Conservation (phyloP, 352 stramenopile species). For the Aphanomyces cochlioides region DNA sequence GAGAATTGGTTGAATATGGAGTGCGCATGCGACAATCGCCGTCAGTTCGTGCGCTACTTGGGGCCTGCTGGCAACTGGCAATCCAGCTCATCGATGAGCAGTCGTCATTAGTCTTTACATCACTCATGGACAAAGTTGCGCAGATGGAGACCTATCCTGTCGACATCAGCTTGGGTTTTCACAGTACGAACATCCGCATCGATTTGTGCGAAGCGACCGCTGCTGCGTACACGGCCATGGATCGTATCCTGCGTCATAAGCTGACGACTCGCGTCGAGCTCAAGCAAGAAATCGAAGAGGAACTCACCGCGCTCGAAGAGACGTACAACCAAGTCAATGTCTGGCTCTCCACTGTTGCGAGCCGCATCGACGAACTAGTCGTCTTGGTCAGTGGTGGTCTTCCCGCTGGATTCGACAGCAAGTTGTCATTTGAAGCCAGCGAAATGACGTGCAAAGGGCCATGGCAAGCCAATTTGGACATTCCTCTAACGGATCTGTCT, state of each 20-base stretch:
- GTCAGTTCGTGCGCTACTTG: slow-evolving; percentile 43
- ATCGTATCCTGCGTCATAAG: slow-evolving; percentile 61
- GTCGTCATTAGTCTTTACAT: neutral
- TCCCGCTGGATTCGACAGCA: slow-evolving; percentile 48
- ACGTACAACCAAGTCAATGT: slow-evolving; percentile 55
- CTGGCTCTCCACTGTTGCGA: slow-evolving; percentile 50
- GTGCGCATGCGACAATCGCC: slow-evolving; percentile 50
- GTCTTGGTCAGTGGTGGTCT: slow-evolving; percentile 57
- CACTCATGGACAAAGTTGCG: slow-evolving; percentile 38
- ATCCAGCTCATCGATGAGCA: slow-evolving; percentile 40
- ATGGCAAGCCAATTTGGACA: slow-evolving; percentile 49
- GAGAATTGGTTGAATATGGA: slow-evolving; percentile 63
- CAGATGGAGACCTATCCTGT: slow-evolving; percentile 67
- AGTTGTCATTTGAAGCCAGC: slow-evolving; percentile 50
- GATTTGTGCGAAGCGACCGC: slow-evolving; percentile 44
- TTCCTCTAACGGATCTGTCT: slow-evolving; percentile 53
- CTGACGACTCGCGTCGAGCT: slow-evolving; percentile 53
- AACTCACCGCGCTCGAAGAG: slow-evolving; percentile 49
- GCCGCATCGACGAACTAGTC: slow-evolving; percentile 60
- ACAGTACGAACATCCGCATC: slow-evolving; percentile 59
- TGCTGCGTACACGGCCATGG: slow-evolving; percentile 43
- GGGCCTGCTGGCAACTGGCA: slow-evolving; percentile 54
- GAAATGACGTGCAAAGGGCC: slow-evolving; percentile 64
- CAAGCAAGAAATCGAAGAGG: slow-evolving; percentile 40
- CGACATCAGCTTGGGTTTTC: slow-evolving; percentile 60